phyloP scores from a whole-genome alignment of 306 rosid species.

The Vigna angularis region DNA sequence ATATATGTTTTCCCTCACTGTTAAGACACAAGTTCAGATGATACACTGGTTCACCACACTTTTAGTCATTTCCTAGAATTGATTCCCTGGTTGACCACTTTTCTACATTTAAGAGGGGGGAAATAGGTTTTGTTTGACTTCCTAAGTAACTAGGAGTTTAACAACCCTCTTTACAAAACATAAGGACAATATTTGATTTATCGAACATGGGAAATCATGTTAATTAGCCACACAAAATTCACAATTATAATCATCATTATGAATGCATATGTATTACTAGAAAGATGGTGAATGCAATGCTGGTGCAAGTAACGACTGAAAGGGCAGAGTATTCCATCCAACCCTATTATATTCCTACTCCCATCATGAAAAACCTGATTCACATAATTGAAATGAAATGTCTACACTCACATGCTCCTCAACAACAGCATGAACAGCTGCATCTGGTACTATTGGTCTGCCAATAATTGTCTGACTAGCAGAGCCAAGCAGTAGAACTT shows the following conservation, averaged over 20 bases:
- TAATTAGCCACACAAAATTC: constrained; percentile 10
- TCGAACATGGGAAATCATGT: constrained; percentile 8
- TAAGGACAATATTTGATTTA: constrained; percentile 12
- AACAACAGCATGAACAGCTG: constrained; percentile 85
- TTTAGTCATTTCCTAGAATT: too few species aligned
- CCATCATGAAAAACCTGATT: constrained; percentile 24
- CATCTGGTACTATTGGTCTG: constrained; percentile 83
- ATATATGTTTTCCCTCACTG: too few species aligned
- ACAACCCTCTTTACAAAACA: background rate
- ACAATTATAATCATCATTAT: constrained; percentile 19
- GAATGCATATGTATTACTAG: constrained; percentile 17
- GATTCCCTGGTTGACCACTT: too few species aligned
- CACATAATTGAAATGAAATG: constrained; percentile 26
- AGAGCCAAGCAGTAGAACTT: constrained; percentile 85
- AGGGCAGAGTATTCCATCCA: constrained; percentile 32
- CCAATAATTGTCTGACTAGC: constrained; percentile 82
- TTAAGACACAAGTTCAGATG: too few species aligned
- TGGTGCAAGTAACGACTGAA: background rate
- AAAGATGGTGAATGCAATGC: background rate
- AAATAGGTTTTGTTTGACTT: too few species aligned
- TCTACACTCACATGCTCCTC: constrained; percentile 91
- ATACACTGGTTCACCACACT: too few species aligned
- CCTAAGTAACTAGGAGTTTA: too few species aligned
- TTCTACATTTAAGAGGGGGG: too few species aligned
- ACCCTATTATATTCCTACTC: constrained; percentile 26